Evolutionary conservation across 352 stramenopile species (phyloP).

Genomic region (Phytophthora macrochlamydospora): DNA sequence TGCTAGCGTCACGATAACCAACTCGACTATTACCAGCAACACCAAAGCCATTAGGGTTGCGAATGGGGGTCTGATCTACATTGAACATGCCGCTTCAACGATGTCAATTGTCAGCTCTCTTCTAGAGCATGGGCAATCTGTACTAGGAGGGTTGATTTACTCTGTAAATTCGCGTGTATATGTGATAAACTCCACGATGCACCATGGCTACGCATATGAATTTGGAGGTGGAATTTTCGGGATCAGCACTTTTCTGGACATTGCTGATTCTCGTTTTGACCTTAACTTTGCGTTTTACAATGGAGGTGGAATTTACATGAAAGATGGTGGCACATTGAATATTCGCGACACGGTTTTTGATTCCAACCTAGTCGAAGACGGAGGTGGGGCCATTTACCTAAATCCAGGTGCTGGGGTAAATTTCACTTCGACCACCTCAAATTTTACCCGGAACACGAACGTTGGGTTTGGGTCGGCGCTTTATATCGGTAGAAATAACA

Average conservation of each 20-base stretch:
- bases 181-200: slow-evolving; percentile 43
- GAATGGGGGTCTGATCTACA: slow-evolving; percentile 52
- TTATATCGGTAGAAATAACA: slow-evolving; percentile 62
- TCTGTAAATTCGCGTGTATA: slow-evolving; percentile 25
- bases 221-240: slow-evolving; percentile 64
- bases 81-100: slow-evolving; percentile 32
- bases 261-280: slow-evolving; percentile 30
- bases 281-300: slow-evolving; percentile 67
- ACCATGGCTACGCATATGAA: slow-evolving; percentile 38
- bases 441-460: slow-evolving; percentile 53
- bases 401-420: slow-evolving; percentile 35
- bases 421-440: slow-evolving; percentile 32
- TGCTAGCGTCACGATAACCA: slow-evolving; percentile 21
- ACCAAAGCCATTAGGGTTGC: slow-evolving; percentile 27
- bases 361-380: slow-evolving; percentile 47
- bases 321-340: slow-evolving; percentile 26
- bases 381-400: slow-evolving; percentile 53
- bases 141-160: slow-evolving; percentile 56
- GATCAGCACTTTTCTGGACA: slow-evolving; percentile 22
- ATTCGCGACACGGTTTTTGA: slow-evolving; percentile 29
- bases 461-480: slow-evolving; percentile 54
- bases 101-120: slow-evolving; percentile 43
- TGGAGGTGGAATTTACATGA: slow-evolving; percentile 62
- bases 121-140: slow-evolving; percentile 42
- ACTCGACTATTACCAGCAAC: slow-evolving; percentile 41